Evolutionary conservation across 768 basidiomycete genomes (phyloP).

Genomic region (Boletus edulis): DNA sequence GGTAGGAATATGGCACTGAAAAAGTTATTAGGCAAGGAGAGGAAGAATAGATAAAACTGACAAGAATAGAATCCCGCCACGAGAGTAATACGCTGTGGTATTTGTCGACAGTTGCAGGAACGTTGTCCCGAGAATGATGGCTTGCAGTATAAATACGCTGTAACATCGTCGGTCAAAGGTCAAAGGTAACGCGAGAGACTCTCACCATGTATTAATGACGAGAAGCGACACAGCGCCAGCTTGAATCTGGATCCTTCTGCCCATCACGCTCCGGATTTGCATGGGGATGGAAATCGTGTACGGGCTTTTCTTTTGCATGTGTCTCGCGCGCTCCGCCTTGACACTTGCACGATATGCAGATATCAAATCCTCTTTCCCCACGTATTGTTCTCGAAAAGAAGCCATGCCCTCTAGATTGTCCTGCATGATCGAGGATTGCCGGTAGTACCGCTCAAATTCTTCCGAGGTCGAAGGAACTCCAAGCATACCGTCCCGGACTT

Average conservation of each 20-base stretch:
- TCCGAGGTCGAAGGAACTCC: slow-evolving; percentile 44
- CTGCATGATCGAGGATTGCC: slow-evolving; percentile 37
- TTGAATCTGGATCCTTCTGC: slow-evolving; percentile 46
- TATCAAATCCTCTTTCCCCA: slow-evolving; percentile 42
- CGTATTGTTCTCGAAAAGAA: slow-evolving; percentile 43
- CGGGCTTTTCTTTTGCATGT: slow-evolving; percentile 41
- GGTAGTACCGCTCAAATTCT: slow-evolving; percentile 56
- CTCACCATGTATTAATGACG: slow-evolving; percentile 29
- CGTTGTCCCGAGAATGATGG: slow-evolving; percentile 38
- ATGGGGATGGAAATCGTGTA: slow-evolving; percentile 49
- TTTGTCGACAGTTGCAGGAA: slow-evolving; percentile 43
- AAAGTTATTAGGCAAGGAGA: background rate
- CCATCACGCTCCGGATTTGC: slow-evolving; percentile 48
- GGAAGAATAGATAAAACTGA: slow-evolving; percentile 28
- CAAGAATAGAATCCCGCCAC: slow-evolving; percentile 86
- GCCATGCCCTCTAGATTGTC: slow-evolving; percentile 48
- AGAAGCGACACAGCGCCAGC: slow-evolving; percentile 37
- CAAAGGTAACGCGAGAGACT: background rate
- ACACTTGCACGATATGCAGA: slow-evolving; percentile 49
- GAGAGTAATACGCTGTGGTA: slow-evolving; percentile 43
- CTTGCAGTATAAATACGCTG: slow-evolving; percentile 40
- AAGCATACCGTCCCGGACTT: slow-evolving; percentile 31
- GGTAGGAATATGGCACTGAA: slow-evolving; percentile 55
- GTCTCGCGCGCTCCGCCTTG: slow-evolving; percentile 50
- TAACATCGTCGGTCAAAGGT: background rate